Evolutionary conservation across 208 protist genomes (phyloP), one percentile per base, ranked within the genome.

Genomic region (Trypanosomatidae sp.): DNA sequence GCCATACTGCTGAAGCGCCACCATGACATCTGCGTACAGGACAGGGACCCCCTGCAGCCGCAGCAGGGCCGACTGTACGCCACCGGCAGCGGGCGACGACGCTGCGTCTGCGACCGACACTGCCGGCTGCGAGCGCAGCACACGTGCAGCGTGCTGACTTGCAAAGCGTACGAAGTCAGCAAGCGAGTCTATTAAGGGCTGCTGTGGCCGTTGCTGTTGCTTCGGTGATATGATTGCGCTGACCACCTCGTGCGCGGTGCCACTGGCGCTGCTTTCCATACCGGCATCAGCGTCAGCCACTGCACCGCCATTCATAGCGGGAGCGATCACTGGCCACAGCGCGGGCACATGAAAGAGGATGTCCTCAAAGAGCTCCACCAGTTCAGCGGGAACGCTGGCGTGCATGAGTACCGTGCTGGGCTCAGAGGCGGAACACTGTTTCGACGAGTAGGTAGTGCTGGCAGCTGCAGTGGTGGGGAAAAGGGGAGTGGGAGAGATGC

Each of bases 361-460:
- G 2, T 80, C 73, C 60, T 90, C 89, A 8, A 93, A 69, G 28
- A 94, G 75, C 56, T 92, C 87, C 17, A 94, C 44, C 53, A 82
- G 84, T 62, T 96, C 91, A 53, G 89, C 83, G 5, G 91, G 91
- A 56, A 91, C 81, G 60, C 59, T 68, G 66, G 89, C 87, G 69
- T 91, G 82, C 12, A 96, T 66, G 1, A 83, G 62, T 0, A 83
- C 50, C 3, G 81, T 75, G 0, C 71, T 52, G 4, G 69, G 56
- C n/a, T 22, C 50, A 33, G 49, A 33, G 7, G 22, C 62, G 7
- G 43, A 15, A 33, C 66, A 39, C 15, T 43, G 58, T 10, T 62
- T 60, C 36, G n/a, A 15, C 19, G 19, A n/a, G 46, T 53, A 47
- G 2, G 44, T 15, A 22, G 28, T 50, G 50, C 66, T 39, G 22